phyloP scores from a whole-genome alignment of 139 green algal species.

The Coelastrella sp. region DNA sequence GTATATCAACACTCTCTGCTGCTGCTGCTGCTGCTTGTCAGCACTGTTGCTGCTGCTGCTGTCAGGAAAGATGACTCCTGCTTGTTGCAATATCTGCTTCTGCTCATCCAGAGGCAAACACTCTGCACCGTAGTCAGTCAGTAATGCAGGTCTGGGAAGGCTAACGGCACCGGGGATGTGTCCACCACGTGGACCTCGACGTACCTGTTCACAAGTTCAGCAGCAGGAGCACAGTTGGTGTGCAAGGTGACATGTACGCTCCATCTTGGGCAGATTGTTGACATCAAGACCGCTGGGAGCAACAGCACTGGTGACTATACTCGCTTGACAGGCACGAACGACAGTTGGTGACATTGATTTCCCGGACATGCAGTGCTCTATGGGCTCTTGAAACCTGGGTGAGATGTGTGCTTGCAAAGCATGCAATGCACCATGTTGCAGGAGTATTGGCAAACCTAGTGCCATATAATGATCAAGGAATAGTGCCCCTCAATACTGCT shows the following conservation, averaged over 20 bases:
- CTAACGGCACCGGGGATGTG: constrained; percentile 44
- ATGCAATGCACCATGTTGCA: too few species aligned
- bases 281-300: background rate
- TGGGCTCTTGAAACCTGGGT: too few species aligned
- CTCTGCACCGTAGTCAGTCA: too few species aligned
- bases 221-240: background rate
- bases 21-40: background rate
- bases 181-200: constrained; percentile 27
- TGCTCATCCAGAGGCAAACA: constrained; percentile 44
- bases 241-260: background rate
- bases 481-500: too few species aligned
- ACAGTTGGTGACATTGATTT: too few species aligned
- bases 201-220: constrained; percentile 6
- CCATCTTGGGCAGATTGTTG: too few species aligned
- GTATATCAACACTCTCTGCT: constrained; percentile 40
- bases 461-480: too few species aligned
- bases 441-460: too few species aligned
- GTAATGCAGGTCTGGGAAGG: constrained; percentile 36
- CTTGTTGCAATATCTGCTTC: constrained; percentile 20
- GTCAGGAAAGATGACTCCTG: background rate
- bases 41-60: constrained; percentile 8
- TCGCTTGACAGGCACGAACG: too few species aligned
- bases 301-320: too few species aligned
- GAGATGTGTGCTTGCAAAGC: too few species aligned
- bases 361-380: too few species aligned